phyloP scores from a whole-genome alignment of 2,329 filamentous ascomycete species.

The Pseudopithomyces maydicus region DNA sequence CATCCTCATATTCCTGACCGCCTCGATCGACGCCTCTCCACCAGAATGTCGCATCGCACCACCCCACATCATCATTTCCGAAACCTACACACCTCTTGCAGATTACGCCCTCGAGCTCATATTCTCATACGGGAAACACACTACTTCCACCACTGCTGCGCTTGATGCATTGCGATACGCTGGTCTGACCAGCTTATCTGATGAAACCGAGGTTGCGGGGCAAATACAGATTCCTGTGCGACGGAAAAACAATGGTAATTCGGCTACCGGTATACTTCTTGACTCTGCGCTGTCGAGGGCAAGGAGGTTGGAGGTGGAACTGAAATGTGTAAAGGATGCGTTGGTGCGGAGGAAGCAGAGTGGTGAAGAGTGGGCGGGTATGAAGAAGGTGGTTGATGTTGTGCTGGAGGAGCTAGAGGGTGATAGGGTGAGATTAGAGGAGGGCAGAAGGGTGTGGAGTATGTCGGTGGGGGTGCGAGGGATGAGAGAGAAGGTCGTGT shows the following conservation, averaged over 20 bases:
- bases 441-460: not conserved
- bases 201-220: not conserved
- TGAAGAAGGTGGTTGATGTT: not conserved
- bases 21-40: too few relatives aligned
- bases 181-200: not conserved
- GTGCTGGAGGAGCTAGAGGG: not conserved
- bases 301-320: not conserved
- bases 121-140: not conserved
- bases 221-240: not conserved
- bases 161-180: not conserved
- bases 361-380: not conserved
- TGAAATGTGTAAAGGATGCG: not conserved
- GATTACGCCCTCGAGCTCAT: conserved; percentile 3
- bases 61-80: too few relatives aligned
- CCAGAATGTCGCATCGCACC: too few relatives aligned
- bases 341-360: not conserved
- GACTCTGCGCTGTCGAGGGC: not conserved
- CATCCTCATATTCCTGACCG: too few relatives aligned
- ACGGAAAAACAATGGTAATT: not conserved
- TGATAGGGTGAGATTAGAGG: not conserved
- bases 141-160: not conserved
- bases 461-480: not conserved
- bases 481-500: too few relatives aligned
- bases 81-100: too few relatives aligned
- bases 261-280: not conserved